These are phyloP conservation scores for Fusarium sp. DNA, from an alignment of 2,329 filamentous ascomycete genomes.

Conservation along the genomic window DNA sequence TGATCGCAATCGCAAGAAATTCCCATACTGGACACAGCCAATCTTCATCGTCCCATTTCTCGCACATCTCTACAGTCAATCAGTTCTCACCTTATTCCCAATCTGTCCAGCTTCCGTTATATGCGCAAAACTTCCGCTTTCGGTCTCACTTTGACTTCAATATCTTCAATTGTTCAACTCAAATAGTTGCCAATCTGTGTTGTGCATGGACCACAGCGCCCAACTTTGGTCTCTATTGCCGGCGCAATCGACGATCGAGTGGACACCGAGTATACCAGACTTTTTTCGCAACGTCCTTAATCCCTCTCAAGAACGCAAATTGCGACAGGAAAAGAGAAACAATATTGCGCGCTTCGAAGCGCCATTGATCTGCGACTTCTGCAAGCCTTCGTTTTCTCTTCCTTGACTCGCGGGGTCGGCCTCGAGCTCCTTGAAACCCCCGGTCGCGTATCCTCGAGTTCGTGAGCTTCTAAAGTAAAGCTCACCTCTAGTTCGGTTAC, in stretches of 20 bases:
- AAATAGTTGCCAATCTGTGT: slow-evolving; percentile 9
- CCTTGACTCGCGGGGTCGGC: slow-evolving; percentile 18
- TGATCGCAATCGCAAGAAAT: neutral
- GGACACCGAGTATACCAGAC: neutral
- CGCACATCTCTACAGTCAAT: neutral
- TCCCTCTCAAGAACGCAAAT: neutral
- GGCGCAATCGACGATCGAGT: slow-evolving; percentile 24
- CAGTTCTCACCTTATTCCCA: neutral
- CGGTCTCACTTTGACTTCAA: neutral
- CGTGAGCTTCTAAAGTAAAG: slow-evolving; percentile 20
- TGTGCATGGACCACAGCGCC: slow-evolving; percentile 26
- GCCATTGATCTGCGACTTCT: neutral
- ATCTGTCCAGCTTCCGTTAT: neutral
- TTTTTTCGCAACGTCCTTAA: neutral
- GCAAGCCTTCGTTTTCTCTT: neutral
- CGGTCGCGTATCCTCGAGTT: slow-evolving; percentile 6
- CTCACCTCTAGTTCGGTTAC: slow-evolving; percentile 15
- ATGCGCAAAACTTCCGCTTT: slow-evolving; percentile 2
- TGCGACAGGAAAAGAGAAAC: neutral
- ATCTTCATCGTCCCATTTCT: neutral
- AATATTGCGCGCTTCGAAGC: slow-evolving; percentile 8
- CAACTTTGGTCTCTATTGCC: neutral
- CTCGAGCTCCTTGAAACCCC: slow-evolving; percentile 10
- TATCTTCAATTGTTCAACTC: slow-evolving; percentile 7
- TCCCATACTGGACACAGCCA: neutral